Evolutionary conservation across 345 rosid species (phyloP).

Genomic region (Passiflora organensis): DNA sequence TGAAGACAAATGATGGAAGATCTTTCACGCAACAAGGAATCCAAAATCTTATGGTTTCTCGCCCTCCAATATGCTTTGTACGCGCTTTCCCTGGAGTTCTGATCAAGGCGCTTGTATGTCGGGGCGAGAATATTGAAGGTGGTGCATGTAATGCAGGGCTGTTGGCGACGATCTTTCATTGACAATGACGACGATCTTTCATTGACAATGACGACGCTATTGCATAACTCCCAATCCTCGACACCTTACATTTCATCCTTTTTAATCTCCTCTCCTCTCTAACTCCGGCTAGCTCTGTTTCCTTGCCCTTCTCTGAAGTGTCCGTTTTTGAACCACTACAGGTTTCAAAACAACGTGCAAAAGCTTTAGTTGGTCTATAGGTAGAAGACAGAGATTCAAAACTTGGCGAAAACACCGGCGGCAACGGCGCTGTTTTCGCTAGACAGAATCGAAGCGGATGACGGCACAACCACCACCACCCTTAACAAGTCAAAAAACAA

Average conservation of each 20-base stretch:
- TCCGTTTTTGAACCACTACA: no score
- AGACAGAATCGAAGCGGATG: no score
- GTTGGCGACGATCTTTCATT: conserved; percentile 54
- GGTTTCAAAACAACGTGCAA: no score
- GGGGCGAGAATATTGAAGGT: conserved; percentile 90
- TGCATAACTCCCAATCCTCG: conserved; percentile 84
- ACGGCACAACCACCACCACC: no score
- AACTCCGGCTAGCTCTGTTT: conserved; percentile 1
- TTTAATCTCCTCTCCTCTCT: conserved; percentile 23
- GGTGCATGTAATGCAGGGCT: conserved; percentile 76
- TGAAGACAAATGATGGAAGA: conserved; percentile 89
- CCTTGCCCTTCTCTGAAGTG: not conserved
- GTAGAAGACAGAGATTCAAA: no score
- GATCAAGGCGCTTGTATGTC: conserved; percentile 77
- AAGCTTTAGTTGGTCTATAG: no score
- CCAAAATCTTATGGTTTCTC: conserved; percentile 75
- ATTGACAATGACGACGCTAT: no score
- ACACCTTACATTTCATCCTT: conserved; percentile 48
- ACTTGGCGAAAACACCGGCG: no score
- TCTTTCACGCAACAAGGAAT: conserved; percentile 69
- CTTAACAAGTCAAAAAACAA: no score
- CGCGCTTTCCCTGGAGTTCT: conserved; percentile 73
- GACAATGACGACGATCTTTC: conserved; percentile 53
- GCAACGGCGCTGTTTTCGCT: no score
- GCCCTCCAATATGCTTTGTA: conserved; percentile 57